Conservation (phyloP, 2,329 filamentous ascomycete genomes). For the Alternaria triticimaculans region DNA sequence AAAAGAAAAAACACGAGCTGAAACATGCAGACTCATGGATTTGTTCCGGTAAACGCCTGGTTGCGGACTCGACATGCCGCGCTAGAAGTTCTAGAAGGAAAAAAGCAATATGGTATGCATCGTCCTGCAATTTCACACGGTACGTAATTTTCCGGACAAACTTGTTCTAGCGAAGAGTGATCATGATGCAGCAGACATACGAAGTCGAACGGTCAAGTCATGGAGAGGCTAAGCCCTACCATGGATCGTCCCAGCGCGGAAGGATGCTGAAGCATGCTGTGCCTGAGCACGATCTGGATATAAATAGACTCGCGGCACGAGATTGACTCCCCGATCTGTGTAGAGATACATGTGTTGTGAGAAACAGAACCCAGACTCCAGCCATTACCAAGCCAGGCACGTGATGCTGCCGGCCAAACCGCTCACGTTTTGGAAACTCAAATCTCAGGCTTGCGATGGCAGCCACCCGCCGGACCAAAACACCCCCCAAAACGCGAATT, state of each 20-base stretch:
- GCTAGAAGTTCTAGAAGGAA: conserved; percentile 16
- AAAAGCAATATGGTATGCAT: conserved; percentile 11
- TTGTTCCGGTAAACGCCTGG: conserved; percentile 4
- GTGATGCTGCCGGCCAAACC: conserved; percentile 35
- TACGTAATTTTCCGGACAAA: conserved; percentile 1
- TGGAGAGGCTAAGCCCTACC: not conserved
- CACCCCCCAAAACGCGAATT: conserved; percentile 30
- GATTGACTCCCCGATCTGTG: conserved; percentile 18
- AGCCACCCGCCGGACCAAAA: conserved; percentile 13
- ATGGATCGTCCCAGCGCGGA: conserved; percentile 4
- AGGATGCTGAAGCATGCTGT: conserved; percentile 23
- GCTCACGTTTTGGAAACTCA: conserved; percentile 39
- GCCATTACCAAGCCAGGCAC: conserved; percentile 27
- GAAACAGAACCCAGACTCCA: conserved; percentile 29
- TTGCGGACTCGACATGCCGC: not conserved
- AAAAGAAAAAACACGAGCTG: conserved; percentile 10
- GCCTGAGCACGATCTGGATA: conserved; percentile 22
- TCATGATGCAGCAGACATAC: not conserved
- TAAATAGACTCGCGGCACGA: conserved; percentile 20
- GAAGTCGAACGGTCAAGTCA: conserved; percentile 5
- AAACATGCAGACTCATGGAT: conserved; percentile 12
- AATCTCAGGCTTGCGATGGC: conserved; percentile 13
- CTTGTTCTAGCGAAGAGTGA: not conserved
- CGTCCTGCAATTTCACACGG: conserved; percentile 19
- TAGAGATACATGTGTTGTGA: conserved; percentile 13